These are phyloP conservation scores for Spergularia marina DNA, from an alignment of 148 eudicot species.

Conservation along the genomic window DNA sequence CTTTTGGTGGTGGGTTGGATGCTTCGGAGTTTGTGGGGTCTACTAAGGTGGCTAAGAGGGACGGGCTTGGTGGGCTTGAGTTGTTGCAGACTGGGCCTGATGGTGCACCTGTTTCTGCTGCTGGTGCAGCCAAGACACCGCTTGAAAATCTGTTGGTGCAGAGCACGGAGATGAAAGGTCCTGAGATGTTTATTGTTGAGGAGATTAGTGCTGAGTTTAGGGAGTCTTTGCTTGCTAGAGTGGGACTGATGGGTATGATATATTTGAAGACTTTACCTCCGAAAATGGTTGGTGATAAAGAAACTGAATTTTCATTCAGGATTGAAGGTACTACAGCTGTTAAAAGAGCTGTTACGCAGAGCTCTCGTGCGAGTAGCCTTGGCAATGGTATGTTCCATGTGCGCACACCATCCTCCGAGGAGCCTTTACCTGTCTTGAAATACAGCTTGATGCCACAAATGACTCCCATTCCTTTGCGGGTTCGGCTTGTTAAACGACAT, in stretches of 20 bases:
- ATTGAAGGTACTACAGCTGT: constrained; percentile 61
- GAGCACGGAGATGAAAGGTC: constrained; percentile 84
- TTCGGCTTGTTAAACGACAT: constrained; percentile 77
- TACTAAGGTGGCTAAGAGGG: constrained; percentile 53
- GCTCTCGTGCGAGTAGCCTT: constrained; percentile 73
- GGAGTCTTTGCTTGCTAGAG: constrained; percentile 88
- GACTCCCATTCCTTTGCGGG: constrained; percentile 81
- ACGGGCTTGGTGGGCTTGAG: constrained; percentile 93
- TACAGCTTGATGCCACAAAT: constrained; percentile 71
- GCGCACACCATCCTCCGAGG: constrained; percentile 57
- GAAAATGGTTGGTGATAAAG: constrained; percentile 60
- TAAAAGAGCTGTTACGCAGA: constrained; percentile 67
- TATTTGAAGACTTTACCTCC: constrained; percentile 77
- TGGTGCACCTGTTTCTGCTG: constrained; percentile 37
- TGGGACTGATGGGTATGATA: constrained; percentile 72
- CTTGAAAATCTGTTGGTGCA: constrained; percentile 71
- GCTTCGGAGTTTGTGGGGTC: constrained; percentile 90
- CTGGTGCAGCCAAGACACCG: constrained; percentile 46
- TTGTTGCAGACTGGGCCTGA: constrained; percentile 71
- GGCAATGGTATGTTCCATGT: constrained; percentile 90
- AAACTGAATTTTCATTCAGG: constrained; percentile 90
- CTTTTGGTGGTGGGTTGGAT: constrained; percentile 99
- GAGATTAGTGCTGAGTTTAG: constrained; percentile 82
- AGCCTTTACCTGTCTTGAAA: constrained; percentile 75
- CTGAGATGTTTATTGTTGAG: constrained; percentile 78